These are phyloP conservation scores for Pinus tabuliformis DNA, from an alignment of 75 land plant species.

Conservation along the genomic window DNA sequence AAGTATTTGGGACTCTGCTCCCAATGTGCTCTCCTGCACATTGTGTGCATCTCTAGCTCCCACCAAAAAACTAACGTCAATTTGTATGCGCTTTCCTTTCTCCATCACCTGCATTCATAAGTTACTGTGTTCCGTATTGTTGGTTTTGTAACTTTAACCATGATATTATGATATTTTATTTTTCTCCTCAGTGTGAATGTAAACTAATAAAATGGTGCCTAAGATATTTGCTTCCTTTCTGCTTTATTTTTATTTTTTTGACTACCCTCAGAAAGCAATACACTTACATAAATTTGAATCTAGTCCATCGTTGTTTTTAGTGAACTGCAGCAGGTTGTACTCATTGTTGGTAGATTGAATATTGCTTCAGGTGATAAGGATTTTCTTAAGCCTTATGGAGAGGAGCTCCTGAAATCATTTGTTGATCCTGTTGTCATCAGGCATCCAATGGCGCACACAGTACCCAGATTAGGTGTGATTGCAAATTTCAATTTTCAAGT, in stretches of 20 bases:
- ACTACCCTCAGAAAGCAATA: not conserved
- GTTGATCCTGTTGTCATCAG: conserved; percentile 56
- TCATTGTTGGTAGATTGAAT: not conserved
- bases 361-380: conserved; percentile 51
- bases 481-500: not conserved
- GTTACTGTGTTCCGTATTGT: not conserved
- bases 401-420: conserved; percentile 38
- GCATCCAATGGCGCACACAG: conserved; percentile 81
- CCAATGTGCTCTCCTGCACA: not conserved
- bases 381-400: conserved; percentile 32
- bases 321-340: not conserved
- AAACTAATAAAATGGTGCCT: not conserved
- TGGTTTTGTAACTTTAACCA: not conserved
- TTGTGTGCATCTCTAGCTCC: not conserved
- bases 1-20: not conserved
- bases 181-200: not conserved
- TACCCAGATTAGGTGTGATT: conserved; percentile 74
- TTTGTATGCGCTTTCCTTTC: not conserved
- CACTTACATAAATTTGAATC: not conserved
- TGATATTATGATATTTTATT: not conserved
- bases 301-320: not conserved
- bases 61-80: not conserved
- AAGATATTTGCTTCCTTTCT: not conserved
- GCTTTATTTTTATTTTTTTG: not conserved
- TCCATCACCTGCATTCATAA: not conserved